Evolutionary conservation across 2,329 filamentous ascomycete genomes (phyloP), one percentile per base, ranked within the genome.

Genomic region (Xylaria sp.): DNA sequence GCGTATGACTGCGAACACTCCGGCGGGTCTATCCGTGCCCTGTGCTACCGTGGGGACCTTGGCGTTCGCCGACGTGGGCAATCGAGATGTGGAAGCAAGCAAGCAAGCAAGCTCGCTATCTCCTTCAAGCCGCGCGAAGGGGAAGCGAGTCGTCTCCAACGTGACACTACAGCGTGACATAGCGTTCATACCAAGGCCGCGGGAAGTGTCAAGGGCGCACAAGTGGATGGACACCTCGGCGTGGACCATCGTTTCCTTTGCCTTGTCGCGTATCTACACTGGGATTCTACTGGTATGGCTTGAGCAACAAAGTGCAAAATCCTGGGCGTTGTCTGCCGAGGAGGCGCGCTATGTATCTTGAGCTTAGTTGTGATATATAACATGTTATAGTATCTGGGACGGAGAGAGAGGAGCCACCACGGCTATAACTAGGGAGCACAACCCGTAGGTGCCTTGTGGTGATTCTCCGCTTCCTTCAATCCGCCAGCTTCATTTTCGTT

Each of bases 41-140:
- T 48, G 14, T 60, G 51, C 61, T 69, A 64, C 39, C 24, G 60
- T 67, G 64, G 21, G 11, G 55, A 64, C 67, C 32, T 59, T 57
- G 56, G 58, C 62, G 48, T 59, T 59, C 39, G 53, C 62, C 45
- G 56, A 63, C 27, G 54, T 61, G 21, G 54, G 59, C 30, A 48
- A 34, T 58, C 39, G 42, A 60, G 32, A 61, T 64, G 21, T 21
- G 36, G 17, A 68, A 17, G 6, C 36, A 27, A 27, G 24, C 24
- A 27, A 2, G 2, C 24, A n/a, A n/a, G n/a, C n/a, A n/a, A n/a
- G 32, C 30, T 55, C 36, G 34, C 32, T 56, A 42, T 34, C 45
- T 42, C 12, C 51, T 47, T 51, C 34, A 27, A n/a, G 24, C 34
- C 12, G n/a, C 12, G n/a, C 17, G 36, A 39, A 30, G 34, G 39